Base-by-base conservation (phyloP, 371 early-diverging fungal genomes). In the Zychaea mexicana region DNA sequence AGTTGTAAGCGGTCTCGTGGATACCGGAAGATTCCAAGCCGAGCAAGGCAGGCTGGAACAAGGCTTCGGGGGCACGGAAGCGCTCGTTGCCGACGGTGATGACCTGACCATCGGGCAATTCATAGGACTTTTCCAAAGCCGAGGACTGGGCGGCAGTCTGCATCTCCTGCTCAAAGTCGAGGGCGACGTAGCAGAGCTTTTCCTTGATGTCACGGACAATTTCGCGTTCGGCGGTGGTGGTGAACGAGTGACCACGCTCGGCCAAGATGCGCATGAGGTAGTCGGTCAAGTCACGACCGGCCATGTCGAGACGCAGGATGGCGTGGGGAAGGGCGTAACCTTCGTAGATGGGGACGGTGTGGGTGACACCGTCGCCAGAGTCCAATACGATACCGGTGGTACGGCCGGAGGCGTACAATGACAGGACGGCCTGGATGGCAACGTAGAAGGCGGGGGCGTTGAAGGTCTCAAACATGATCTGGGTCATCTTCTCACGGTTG, bases 391-490 rank as follows among this genome's bases (percentile, higher is more conserved):
- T 97, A 92, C 99, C 99, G 63, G 99, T 99, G 71, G 99, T 99
- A 89, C 99, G 96, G 77, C 99, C 99, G 68, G 99, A 96, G 65
- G 98, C 98, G 85, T 98, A 96, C 42, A 98, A 86, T 68, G 97
- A 97, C 55, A 99, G 87, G 24, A 97, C 98, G 66, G 98, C 98
- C 78, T 99, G 99, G 80, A 99, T 99, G 71, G 98, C 93, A 67
- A 99, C 97, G 85, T 99, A 99, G 92, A 99, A 94, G 59, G 98
- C 97, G 63, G 99, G 99, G 49, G 91, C 91, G 73, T 99, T 97
- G 92, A 99, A 99, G 33, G 98, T 98, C 86, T 99, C 99, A 81
- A 99, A 99, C 95, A 99, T 97, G 83, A 99, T 99, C 86, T 99
- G 98, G 65, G 97, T 96, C 96, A 99, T 99, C 92, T 98, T 99